Evolutionary conservation across 192 early-diverging fungal species (phyloP), one percentile per base, ranked within the genome.

Genomic region (Podila horticola): DNA sequence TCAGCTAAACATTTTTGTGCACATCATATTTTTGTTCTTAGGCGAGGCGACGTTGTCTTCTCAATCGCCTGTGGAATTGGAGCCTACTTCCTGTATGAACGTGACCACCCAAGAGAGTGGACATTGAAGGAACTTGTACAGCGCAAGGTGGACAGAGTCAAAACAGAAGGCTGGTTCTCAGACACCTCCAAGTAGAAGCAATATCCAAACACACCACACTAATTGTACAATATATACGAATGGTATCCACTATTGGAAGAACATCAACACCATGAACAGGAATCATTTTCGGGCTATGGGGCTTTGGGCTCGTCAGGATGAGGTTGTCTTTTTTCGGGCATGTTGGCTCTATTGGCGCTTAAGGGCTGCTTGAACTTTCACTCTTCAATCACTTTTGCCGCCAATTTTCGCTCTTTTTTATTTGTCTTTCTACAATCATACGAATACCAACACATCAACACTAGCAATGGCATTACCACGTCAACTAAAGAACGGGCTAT

Each of bases 31-130:
- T 66, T n/a, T 30, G 9, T 29, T 58, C 24, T 31, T 75, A 86
- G 87, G 71, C 68, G 75, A 41, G 89, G 89, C 17, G 89, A 90
- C 63, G 68, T 88, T 57, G 68, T 85, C 13, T 88, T 88, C 64
- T 87, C 89, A 1, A 13, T 90, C 15, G 75, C 81, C 34, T 85
- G 88, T 19, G 89, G 87, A 29, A 74, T 86, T 17, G 60, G 84
- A 13, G 89, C 86, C 17, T 90, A 90, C 63, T 86, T 87, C 79
- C 58, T 88, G 11, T 88, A 88, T 49, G 89, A 90, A 58, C 66
- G 79, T 3, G 87, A 88, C 29, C 84, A 90, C 66, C 85, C 87
- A 7, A 49, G 85, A 33, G 87, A 86, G 59, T 87, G 87, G 65
- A 83, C 83, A 12, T 62, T 90, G 26, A 65, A 74, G 31, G 83